phyloP scores from a whole-genome alignment of 257 asterid species.

The Hygrophila difformis region DNA sequence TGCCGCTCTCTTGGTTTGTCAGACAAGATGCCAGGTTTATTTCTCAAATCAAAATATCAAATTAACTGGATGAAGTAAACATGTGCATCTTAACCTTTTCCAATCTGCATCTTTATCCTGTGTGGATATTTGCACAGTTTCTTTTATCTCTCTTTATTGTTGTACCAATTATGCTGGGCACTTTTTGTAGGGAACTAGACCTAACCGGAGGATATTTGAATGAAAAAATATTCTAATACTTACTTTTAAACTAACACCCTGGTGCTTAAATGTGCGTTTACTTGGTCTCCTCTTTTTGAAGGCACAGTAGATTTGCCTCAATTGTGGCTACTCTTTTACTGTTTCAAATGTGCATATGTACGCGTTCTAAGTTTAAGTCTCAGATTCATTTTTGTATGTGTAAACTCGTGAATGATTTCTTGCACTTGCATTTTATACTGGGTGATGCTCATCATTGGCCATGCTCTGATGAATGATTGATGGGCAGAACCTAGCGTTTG shows the following conservation, averaged over 20 bases:
- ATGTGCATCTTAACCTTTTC: not conserved
- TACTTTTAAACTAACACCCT: not conserved
- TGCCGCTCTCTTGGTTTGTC: slow-evolving; percentile 92
- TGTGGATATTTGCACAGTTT: too few relatives aligned
- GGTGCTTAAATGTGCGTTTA: not conserved
- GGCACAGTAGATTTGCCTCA: not conserved
- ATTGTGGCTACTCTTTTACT: not conserved
- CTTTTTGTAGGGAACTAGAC: not conserved
- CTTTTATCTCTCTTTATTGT: too few relatives aligned
- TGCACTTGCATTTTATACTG: not conserved
- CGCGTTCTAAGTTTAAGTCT: not conserved
- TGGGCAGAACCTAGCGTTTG: not conserved
- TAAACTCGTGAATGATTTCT: not conserved
- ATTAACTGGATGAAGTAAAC: too few relatives aligned
- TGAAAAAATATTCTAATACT: too few relatives aligned
- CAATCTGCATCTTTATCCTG: too few relatives aligned
- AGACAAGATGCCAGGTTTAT: slow-evolving; percentile 90
- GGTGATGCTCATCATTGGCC: not conserved
- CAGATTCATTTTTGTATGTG: not conserved
- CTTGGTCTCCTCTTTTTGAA: too few relatives aligned
- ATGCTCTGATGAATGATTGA: not conserved
- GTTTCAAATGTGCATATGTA: too few relatives aligned
- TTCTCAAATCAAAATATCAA: slow-evolving; percentile 9
- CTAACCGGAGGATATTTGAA: too few relatives aligned
- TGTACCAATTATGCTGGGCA: not conserved